These are phyloP conservation scores for Dothideomycetes sp. DNA, from an alignment of 2,329 filamentous ascomycete species.

Conservation along the genomic window DNA sequence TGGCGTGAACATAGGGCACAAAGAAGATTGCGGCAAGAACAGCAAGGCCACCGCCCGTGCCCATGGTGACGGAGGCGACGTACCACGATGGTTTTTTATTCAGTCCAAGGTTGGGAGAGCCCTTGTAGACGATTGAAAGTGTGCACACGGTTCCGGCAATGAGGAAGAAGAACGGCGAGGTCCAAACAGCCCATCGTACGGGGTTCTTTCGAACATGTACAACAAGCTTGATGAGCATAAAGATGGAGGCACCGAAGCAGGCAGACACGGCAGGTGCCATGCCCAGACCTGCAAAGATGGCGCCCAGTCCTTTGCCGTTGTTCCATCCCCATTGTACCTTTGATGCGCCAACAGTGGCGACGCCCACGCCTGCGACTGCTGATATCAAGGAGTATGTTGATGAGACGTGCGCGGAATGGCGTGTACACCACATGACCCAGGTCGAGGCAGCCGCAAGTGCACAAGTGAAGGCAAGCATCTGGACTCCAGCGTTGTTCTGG, in stretches of 20 bases:
- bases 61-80: constrained; percentile 41
- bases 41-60: constrained; percentile 22
- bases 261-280: constrained; percentile 39
- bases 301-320: constrained; percentile 31
- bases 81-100: constrained; percentile 29
- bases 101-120: constrained; percentile 29
- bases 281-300: constrained; percentile 31
- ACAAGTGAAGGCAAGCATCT: constrained; percentile 35
- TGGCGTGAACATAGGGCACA: constrained; percentile 22
- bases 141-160: constrained; percentile 38
- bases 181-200: constrained; percentile 37
- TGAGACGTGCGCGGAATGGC: constrained; percentile 46
- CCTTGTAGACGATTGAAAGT: constrained; percentile 47
- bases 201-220: constrained; percentile 40
- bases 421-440: constrained; percentile 48
- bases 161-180: constrained; percentile 39
- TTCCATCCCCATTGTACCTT: constrained; percentile 32
- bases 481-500: constrained; percentile 31
- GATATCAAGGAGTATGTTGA: constrained; percentile 52
- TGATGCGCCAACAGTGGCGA: constrained; percentile 40
- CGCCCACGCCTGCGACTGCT: constrained; percentile 48
- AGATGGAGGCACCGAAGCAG: constrained; percentile 38
- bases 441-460: constrained; percentile 34
- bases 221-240: constrained; percentile 37
- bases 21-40: constrained; percentile 32